These are phyloP conservation scores for Lactarius psammicola DNA, from an alignment of 768 basidiomycete species.

Conservation along the genomic window DNA sequence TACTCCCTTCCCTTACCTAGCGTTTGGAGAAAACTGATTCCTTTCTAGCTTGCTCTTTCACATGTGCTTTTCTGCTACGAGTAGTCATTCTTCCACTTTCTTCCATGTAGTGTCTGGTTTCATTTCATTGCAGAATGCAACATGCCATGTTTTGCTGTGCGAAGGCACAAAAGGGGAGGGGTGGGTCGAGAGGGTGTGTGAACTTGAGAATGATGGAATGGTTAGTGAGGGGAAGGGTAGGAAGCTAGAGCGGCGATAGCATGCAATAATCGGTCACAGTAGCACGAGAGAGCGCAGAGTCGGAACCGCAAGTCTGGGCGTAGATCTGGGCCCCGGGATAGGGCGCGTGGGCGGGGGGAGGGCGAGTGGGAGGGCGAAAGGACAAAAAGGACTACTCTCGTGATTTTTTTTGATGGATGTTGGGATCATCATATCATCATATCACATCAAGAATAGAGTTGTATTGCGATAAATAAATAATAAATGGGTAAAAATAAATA, in stretches of 20 bases:
- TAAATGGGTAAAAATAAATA: background rate
- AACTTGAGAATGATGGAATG: background rate
- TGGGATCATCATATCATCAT: background rate
- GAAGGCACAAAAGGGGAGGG: background rate
- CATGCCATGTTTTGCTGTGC: background rate
- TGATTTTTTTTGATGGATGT: conserved; percentile 2
- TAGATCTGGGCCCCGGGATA: background rate
- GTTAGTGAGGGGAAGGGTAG: no score
- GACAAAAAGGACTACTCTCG: background rate
- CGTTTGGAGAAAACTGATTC: background rate
- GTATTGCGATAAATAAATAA: background rate
- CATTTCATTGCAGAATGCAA: background rate
- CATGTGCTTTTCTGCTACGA: background rate
- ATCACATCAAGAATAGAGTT: no score
- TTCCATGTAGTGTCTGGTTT: conserved; percentile 2
- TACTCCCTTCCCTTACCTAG: background rate
- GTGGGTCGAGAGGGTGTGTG: no score
- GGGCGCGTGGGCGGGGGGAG: background rate
- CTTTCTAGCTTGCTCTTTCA: background rate
- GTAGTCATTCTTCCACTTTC: background rate
- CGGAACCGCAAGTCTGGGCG: background rate
- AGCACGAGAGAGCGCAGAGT: background rate
- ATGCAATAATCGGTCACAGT: background rate
- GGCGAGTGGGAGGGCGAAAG: background rate
- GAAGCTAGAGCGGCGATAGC: background rate